Base-by-base conservation (phyloP, 139 green algal species). In the Micromonas commoda region DNA sequence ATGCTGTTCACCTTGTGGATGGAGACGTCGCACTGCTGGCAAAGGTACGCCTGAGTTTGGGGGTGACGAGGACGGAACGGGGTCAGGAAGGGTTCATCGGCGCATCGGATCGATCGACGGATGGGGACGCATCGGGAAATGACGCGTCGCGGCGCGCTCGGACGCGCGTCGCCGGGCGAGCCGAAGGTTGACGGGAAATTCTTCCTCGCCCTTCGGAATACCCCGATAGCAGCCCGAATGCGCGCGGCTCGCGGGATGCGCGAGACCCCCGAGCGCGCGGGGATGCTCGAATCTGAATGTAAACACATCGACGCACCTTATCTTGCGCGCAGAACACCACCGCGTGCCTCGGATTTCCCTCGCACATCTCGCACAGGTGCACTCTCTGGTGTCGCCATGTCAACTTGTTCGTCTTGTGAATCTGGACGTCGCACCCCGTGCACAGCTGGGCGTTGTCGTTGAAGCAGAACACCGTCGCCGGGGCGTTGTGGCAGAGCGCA, bases 311-410 rank as follows among this genome's bases (percentile, higher is more conserved):
- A 63, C 39, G 39, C 39, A 33, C 69, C 69, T 63, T 31, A 63
- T 76, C 69, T 3, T 76, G 69, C 33, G 23, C 69, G 34, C 69
- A 76, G 24, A 63, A 63, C 69, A 52, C 32, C 64, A 4, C 16
- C 64, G 64, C 69, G 66, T 57, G 33, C 66, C 21, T 28, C 6
- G 66, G 66, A 4, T 74, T 16, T 5, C 34, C 33, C 66, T 52
- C 20, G 66, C 63, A 69, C 63, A 19, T 33, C 63, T 69, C 63
- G 63, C 63, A 69, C 63, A 69, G 26, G 5, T 19, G 28, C 26
- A 69, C 63, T 5, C 63, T 9, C 63, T 69, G 26, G 21, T 69
- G 63, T 33, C 16, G 16, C 63, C 63, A 32, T 19, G 28, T 33
- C 6, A 69, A 13, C 63, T 33, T 69, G 63, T 69, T 69, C 13